phyloP scores from a whole-genome alignment of 192 early-diverging fungal species.

The Rhizophagus clarus region DNA sequence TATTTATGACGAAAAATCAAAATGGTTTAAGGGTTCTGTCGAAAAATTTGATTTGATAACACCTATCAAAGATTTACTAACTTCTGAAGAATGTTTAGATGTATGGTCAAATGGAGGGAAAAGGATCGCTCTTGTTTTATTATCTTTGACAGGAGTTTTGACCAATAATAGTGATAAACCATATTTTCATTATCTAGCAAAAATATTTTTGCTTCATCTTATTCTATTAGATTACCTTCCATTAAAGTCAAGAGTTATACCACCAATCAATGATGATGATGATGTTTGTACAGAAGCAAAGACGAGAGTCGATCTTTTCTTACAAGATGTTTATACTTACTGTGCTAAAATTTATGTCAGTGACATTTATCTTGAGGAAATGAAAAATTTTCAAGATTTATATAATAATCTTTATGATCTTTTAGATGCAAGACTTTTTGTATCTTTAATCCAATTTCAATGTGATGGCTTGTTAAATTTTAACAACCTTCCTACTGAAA shows the following conservation, averaged over 20 bases:
- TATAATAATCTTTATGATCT: constrained; percentile 30
- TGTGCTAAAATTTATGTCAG: background rate
- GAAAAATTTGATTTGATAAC: background rate
- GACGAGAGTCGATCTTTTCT: background rate
- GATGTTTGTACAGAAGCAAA: no score
- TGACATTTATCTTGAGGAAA: background rate
- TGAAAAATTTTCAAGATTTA: background rate
- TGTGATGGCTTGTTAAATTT: background rate
- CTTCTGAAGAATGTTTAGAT: background rate
- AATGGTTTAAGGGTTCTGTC: background rate
- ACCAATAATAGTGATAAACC: background rate
- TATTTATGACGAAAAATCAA: background rate
- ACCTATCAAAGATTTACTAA: background rate
- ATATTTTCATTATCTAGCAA: background rate
- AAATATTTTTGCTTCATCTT: constrained; percentile 27
- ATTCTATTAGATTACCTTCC: constrained; percentile 31
- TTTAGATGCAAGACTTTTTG: constrained; percentile 26
- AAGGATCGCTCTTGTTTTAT: background rate
- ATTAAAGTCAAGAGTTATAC: constrained; percentile 4
- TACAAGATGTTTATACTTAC: constrained; percentile 10
- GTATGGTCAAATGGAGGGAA: background rate
- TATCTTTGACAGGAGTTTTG: background rate
- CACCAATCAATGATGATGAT: background rate
- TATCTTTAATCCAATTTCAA: constrained; percentile 6
- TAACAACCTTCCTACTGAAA: background rate